Evolutionary conservation across 1,139 yeast genomes (phyloP).

Genomic region (Geotrichum australiense): DNA sequence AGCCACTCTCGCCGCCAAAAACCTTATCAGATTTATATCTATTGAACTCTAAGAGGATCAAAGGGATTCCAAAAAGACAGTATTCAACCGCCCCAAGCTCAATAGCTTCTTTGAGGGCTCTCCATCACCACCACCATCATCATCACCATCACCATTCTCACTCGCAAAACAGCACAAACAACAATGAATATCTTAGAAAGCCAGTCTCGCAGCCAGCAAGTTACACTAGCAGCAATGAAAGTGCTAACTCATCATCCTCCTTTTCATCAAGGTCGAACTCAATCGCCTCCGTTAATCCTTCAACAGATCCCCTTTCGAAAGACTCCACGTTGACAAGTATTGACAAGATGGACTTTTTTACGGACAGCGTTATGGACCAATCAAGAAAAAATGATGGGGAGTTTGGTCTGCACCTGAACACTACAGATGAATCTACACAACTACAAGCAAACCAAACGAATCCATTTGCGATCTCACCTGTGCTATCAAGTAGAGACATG

Average conservation of each 20-base stretch:
- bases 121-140: slow-evolving; percentile 8
- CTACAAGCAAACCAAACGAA: too few relatives aligned
- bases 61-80: too few relatives aligned
- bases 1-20: too few relatives aligned
- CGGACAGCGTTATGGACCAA: background rate
- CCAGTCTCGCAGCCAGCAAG: background rate
- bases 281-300: slow-evolving; percentile 1
- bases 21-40: too few relatives aligned
- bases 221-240: background rate
- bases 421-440: background rate
- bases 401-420: background rate
- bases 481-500: background rate
- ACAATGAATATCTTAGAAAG: background rate
- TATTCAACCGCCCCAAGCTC: too few relatives aligned
- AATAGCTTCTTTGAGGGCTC: slow-evolving; percentile 3
- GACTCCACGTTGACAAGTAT: background rate
- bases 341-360: too few relatives aligned
- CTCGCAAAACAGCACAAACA: background rate
- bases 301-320: slow-evolving; percentile 3
- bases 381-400: background rate
- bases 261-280: slow-evolving; percentile 12
- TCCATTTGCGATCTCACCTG: too few relatives aligned
- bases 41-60: too few relatives aligned
- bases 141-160: slow-evolving; percentile 7
- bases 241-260: slow-evolving; percentile 7